phyloP scores from a whole-genome alignment of 2,329 filamentous ascomycete species.

The Aureobasidium namibiae region DNA sequence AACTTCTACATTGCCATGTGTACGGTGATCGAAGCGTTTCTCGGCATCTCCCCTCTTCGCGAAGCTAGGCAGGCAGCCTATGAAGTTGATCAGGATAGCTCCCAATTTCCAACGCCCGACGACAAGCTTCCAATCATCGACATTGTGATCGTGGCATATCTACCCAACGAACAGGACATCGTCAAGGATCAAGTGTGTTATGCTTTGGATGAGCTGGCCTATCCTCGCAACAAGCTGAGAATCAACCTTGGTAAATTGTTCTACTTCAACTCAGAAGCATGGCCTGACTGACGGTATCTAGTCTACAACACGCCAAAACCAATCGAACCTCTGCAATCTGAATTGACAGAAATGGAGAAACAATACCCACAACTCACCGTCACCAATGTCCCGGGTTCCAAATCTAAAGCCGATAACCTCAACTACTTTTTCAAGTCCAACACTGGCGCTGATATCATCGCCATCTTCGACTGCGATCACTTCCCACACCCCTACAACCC shows the following conservation, averaged over 20 bases:
- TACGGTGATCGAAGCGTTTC: slow-evolving; percentile 24
- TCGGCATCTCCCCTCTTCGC: slow-evolving; percentile 24
- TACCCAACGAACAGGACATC: slow-evolving; percentile 45
- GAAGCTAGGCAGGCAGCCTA: slow-evolving; percentile 22
- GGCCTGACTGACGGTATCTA: neutral
- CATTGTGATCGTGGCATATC: slow-evolving; percentile 42
- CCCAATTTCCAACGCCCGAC: slow-evolving; percentile 19
- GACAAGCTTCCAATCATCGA: slow-evolving; percentile 36
- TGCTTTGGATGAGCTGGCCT: slow-evolving; percentile 38
- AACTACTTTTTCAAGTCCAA: slow-evolving; percentile 40
- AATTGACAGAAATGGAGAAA: slow-evolving; percentile 31
- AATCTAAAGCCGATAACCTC: slow-evolving; percentile 43
- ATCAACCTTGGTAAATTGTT: slow-evolving; percentile 33
- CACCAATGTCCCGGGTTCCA: slow-evolving; percentile 41
- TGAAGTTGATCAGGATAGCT: slow-evolving; percentile 19
- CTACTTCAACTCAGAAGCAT: too few relatives aligned
- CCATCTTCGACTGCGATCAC: slow-evolving; percentile 44
- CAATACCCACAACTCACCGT: slow-evolving; percentile 35
- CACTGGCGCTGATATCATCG: slow-evolving; percentile 38
- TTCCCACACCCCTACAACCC: slow-evolving; percentile 42
- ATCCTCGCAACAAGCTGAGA: slow-evolving; percentile 38
- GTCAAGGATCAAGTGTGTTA: slow-evolving; percentile 41
- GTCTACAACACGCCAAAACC: slow-evolving; percentile 42
- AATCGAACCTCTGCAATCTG: slow-evolving; percentile 39
- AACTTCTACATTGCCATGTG: slow-evolving; percentile 25